Percentiles rank a stretch among this genome's conserved stretches.
These are phyloP conservation scores for Colletotrichum nymphaeae DNA, from an alignment of 2,329 filamentous ascomycete species.

Conservation along the genomic window DNA sequence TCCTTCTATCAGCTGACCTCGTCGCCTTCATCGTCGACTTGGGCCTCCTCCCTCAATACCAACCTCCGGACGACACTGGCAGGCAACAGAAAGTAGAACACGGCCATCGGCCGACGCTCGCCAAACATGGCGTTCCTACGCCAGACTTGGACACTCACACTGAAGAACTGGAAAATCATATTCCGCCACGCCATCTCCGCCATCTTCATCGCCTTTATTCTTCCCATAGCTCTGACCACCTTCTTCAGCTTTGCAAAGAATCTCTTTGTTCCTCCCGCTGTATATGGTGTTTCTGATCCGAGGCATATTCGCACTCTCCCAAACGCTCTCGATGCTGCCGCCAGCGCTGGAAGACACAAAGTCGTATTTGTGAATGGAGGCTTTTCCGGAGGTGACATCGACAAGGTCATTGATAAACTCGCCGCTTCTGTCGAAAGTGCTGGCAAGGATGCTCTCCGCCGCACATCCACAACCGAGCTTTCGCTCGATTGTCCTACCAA, in stretches of 20 bases:
- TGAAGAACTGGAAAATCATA: constrained; percentile 72
- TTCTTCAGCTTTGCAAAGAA: constrained; percentile 81
- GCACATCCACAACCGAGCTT: constrained; percentile 68
- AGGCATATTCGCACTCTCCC: constrained; percentile 72
- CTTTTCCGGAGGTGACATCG: constrained; percentile 75
- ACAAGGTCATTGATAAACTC: constrained; percentile 74
- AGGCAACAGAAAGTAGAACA: neutral
- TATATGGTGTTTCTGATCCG: constrained; percentile 77
- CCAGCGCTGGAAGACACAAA: constrained; percentile 69
- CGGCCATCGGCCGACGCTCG: constrained; percentile 1
- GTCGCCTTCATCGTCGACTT: neutral
- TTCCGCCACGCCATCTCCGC: constrained; percentile 66
- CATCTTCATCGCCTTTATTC: constrained; percentile 66
- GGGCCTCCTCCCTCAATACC: neutral
- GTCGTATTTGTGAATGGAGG: constrained; percentile 86
- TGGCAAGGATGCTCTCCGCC: constrained; percentile 66
- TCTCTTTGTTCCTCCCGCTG: constrained; percentile 82
- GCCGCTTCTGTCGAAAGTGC: constrained; percentile 65
- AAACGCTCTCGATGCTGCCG: constrained; percentile 70
- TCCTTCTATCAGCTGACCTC: neutral
- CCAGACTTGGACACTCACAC: constrained; percentile 70
- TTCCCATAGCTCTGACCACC: constrained; percentile 68
- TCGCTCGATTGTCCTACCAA: constrained; percentile 71
- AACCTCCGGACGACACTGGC: neutral
- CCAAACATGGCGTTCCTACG: constrained; percentile 62